These are phyloP conservation scores for Eucalyptus regnans DNA, from an alignment of 345 rosid genomes.

Conservation along the genomic window DNA sequence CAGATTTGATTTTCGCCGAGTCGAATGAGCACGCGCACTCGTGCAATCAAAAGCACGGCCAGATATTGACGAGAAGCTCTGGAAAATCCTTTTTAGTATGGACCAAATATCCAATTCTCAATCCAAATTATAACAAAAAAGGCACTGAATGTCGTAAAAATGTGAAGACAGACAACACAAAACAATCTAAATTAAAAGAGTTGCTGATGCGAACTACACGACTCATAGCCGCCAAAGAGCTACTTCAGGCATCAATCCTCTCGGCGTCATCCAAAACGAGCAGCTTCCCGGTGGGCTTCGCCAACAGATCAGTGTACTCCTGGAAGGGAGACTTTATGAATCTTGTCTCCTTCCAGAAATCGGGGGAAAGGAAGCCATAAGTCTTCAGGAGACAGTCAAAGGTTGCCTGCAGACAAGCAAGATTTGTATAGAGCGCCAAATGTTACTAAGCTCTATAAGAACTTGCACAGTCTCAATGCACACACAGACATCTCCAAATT, in stretches of 20 bases:
- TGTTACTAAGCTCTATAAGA: neutral
- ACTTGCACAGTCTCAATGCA: neutral
- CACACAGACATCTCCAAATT: neutral
- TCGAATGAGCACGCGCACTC: neutral
- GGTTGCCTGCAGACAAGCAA: conserved; percentile 19
- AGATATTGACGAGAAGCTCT: neutral
- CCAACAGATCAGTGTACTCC: conserved; percentile 41
- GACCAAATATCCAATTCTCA: neutral
- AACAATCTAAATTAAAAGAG: neutral
- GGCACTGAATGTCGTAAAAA: neutral
- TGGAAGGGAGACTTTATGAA: conserved; percentile 50
- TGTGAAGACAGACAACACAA: neutral
- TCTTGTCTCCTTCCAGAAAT: conserved; percentile 61
- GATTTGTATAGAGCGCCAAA: neutral
- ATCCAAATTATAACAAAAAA: neutral
- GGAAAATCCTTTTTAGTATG: neutral
- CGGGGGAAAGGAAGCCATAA: conserved; percentile 72
- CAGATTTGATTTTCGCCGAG: neutral
- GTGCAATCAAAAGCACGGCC: neutral
- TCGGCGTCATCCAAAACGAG: neutral
- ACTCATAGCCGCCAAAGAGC: neutral
- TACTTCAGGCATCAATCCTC: neutral
- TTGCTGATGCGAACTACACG: neutral
- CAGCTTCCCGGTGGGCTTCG: conserved; percentile 19
- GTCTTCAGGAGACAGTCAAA: conserved; percentile 63